phyloP scores from a whole-genome alignment of 1,139 yeast species.

The Geotrichum citri-aurantii region DNA sequence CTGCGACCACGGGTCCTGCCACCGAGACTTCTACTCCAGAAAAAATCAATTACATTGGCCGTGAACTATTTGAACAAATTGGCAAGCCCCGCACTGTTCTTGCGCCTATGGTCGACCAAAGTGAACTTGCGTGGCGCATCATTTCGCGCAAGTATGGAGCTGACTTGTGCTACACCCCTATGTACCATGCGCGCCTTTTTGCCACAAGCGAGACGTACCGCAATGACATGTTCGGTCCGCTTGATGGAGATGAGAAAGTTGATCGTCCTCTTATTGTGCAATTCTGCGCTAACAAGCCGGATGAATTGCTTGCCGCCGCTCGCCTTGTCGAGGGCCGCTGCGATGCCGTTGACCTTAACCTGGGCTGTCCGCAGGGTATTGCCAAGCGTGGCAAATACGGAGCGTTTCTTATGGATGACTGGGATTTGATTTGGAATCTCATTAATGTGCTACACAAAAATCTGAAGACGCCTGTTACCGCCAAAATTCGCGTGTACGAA shows the following conservation, averaged over 20 bases:
- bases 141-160: conserved; percentile 88
- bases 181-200: conserved; percentile 90
- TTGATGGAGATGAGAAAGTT: conserved; percentile 60
- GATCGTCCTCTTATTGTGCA: conserved; percentile 90
- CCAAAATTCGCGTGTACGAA: conserved; percentile 87
- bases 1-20: background rate
- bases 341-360: conserved; percentile 91
- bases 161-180: conserved; percentile 89
- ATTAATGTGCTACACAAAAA: conserved; percentile 69
- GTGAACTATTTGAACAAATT: conserved; percentile 61
- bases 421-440: conserved; percentile 72
- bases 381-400: conserved; percentile 95
- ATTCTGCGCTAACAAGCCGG: conserved; percentile 95
- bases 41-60: conserved; percentile 41
- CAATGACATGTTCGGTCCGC: conserved; percentile 62
- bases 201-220: conserved; percentile 81
- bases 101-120: conserved; percentile 98
- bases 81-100: conserved; percentile 80
- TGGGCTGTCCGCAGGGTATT: conserved; percentile 98
- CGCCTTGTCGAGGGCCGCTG: conserved; percentile 71
- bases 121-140: conserved; percentile 93
- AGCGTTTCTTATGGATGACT: conserved; percentile 93
- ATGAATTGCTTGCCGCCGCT: conserved; percentile 74
- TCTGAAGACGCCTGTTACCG: conserved; percentile 83
- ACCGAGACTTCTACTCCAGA: background rate